A percentile compares a stretch with the other conserved stretches of the same genome.
phyloP scores from a whole-genome alignment of 768 basidiomycete species.

The Leccinum subtestaceum region DNA sequence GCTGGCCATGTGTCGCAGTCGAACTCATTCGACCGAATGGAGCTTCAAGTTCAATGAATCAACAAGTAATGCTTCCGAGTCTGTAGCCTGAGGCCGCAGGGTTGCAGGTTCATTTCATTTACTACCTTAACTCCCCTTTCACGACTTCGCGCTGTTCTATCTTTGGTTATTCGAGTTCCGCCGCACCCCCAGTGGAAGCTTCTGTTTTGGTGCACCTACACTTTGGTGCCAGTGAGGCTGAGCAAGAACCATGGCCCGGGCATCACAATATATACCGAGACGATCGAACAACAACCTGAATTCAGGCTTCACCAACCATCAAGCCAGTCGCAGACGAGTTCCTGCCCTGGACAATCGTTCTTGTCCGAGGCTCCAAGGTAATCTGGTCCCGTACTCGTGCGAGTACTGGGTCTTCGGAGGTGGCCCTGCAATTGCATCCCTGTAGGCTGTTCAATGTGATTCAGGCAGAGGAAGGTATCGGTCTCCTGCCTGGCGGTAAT shows the following conservation, averaged over 20 bases:
- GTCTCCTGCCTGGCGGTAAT: background rate
- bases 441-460: background rate
- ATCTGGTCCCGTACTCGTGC: background rate
- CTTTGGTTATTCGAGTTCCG: background rate
- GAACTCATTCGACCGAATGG: background rate
- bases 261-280: background rate
- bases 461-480: background rate
- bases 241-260: background rate
- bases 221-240: background rate
- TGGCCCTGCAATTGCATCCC: background rate
- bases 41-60: background rate
- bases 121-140: background rate
- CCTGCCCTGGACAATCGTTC: background rate
- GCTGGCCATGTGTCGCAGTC: background rate
- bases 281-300: background rate
- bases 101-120: background rate
- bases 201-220: background rate
- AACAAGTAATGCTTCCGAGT: background rate
- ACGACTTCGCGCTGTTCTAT: background rate
- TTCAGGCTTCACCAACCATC: background rate
- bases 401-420: background rate
- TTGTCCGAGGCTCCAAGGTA: background rate
- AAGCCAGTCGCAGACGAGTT: background rate
- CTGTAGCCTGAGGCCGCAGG: background rate
- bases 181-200: background rate